phyloP scores from a whole-genome alignment of 73 alveolate species.

The Uronychia binucleata region DNA sequence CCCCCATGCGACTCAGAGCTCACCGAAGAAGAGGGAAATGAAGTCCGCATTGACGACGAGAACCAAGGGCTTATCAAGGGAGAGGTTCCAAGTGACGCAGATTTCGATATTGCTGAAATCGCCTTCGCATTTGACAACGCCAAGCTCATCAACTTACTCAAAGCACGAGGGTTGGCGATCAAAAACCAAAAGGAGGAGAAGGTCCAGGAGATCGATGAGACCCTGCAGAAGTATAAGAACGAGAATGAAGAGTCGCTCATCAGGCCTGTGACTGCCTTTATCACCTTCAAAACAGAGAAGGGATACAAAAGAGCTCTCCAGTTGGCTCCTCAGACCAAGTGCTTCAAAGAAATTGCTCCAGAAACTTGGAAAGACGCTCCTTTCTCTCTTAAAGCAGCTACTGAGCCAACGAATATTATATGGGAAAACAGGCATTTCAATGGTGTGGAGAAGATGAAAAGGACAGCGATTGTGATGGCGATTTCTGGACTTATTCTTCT shows the following conservation, averaged over 20 bases:
- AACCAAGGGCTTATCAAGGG: not conserved
- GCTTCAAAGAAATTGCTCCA: constrained; percentile 2
- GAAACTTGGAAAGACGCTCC: constrained; percentile 1
- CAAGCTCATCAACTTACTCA: constrained; percentile 25
- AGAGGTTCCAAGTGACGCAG: not conserved
- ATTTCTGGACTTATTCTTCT: constrained; percentile 1
- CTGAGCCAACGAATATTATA: constrained; percentile 58
- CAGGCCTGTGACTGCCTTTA: constrained; percentile 39
- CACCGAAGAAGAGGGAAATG: not conserved
- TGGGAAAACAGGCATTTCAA: constrained; percentile 47
- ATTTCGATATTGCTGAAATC: constrained; percentile 50
- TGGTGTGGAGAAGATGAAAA: not conserved
- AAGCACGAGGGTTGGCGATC: constrained; percentile 42
- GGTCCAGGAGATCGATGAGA: not conserved
- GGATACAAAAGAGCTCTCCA: constrained; percentile 32
- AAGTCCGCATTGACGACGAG: constrained; percentile 5
- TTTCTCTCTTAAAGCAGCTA: constrained; percentile 11
- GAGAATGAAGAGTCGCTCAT: constrained; percentile 5
- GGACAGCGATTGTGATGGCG: not conserved
- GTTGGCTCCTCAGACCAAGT: not conserved
- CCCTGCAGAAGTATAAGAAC: constrained; percentile 5
- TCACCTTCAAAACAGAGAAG: constrained; percentile 45
- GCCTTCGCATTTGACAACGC: constrained; percentile 41
- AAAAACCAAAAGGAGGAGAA: constrained; percentile 1
- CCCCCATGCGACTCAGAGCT: not conserved